phyloP scores from a whole-genome alignment of 495 filamentous ascomycete genomes.

The Penicillium antarcticum region DNA sequence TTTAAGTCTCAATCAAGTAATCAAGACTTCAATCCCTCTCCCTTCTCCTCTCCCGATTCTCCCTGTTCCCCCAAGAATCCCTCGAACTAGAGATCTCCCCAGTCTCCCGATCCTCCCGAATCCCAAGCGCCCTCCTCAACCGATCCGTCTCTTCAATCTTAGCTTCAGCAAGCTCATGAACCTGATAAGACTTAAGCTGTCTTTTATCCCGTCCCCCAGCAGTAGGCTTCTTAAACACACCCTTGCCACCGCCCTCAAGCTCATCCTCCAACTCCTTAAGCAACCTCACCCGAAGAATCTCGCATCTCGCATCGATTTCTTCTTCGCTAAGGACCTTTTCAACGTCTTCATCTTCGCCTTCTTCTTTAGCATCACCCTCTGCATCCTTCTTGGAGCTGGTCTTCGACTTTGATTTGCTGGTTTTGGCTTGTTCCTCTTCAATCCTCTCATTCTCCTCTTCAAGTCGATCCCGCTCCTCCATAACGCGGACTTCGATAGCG shows the following conservation, averaged over 20 bases:
- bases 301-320: slow-evolving; percentile 41
- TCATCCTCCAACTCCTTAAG: slow-evolving; percentile 33
- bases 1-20: too few relatives aligned
- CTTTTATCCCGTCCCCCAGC: slow-evolving; percentile 33
- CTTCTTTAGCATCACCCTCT: slow-evolving; percentile 62
- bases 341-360: slow-evolving; percentile 58
- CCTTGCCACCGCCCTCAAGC: slow-evolving; percentile 3
- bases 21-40: slow-evolving; percentile 20
- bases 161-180: slow-evolving; percentile 92
- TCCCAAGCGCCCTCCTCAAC: slow-evolving; percentile 83
- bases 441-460: slow-evolving; percentile 73
- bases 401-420: slow-evolving; percentile 11
- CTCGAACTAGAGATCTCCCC: slow-evolving; percentile 63
- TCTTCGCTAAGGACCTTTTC: slow-evolving; percentile 49
- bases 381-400: slow-evolving; percentile 5
- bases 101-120: slow-evolving; percentile 84
- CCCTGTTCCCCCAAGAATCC: slow-evolving; percentile 16
- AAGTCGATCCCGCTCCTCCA: slow-evolving; percentile 81
- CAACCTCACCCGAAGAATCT: slow-evolving; percentile 24
- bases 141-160: slow-evolving; percentile 96
- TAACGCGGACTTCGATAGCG: slow-evolving; percentile 85
- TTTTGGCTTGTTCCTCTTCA: slow-evolving; percentile 22
- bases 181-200: slow-evolving; percentile 82
- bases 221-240: slow-evolving; percentile 1
- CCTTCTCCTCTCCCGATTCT: slow-evolving; percentile 27